These are phyloP conservation scores for Chaetomidium leptoderma DNA, from an alignment of 495 filamentous ascomycete genomes.

Conservation along the genomic window DNA sequence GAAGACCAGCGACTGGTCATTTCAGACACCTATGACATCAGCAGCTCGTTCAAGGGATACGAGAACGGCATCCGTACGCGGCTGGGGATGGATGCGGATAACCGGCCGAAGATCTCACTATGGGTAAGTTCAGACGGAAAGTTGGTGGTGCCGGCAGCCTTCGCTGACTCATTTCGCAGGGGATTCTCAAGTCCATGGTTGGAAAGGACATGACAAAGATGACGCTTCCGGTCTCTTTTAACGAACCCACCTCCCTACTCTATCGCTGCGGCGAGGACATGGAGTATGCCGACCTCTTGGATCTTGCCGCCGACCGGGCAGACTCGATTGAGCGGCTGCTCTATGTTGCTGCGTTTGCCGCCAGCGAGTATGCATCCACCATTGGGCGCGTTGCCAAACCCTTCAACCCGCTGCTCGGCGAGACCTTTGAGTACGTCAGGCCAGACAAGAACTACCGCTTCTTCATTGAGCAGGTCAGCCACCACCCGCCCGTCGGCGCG, in stretches of 20 bases:
- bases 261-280: constrained; percentile 95
- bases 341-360: constrained; percentile 94
- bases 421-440: constrained; percentile 93
- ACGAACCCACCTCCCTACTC: constrained; percentile 95
- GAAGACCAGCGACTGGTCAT: constrained; percentile 39
- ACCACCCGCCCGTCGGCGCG: constrained; percentile 93
- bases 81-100: constrained; percentile 86
- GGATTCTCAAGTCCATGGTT: constrained; percentile 98
- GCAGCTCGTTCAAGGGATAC: constrained; percentile 79
- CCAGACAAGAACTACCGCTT: constrained; percentile 97
- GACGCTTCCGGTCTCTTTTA: constrained; percentile 97
- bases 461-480: constrained; percentile 97
- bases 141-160: background rate
- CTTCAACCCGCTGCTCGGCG: constrained; percentile 92
- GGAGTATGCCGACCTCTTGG: constrained; percentile 92
- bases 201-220: constrained; percentile 99
- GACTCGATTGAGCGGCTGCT: constrained; percentile 90
- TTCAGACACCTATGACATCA: constrained; percentile 56
- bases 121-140: constrained; percentile 65
- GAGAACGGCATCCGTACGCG: constrained; percentile 74
- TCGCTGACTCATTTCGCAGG: constrained; percentile 45
- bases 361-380: constrained; percentile 93
- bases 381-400: constrained; percentile 96
- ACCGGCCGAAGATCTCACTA: constrained; percentile 88
- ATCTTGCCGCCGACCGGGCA: constrained; percentile 77